These are phyloP conservation scores for Primulina eburnea DNA, from an alignment of 257 asterid genomes.

Conservation along the genomic window DNA sequence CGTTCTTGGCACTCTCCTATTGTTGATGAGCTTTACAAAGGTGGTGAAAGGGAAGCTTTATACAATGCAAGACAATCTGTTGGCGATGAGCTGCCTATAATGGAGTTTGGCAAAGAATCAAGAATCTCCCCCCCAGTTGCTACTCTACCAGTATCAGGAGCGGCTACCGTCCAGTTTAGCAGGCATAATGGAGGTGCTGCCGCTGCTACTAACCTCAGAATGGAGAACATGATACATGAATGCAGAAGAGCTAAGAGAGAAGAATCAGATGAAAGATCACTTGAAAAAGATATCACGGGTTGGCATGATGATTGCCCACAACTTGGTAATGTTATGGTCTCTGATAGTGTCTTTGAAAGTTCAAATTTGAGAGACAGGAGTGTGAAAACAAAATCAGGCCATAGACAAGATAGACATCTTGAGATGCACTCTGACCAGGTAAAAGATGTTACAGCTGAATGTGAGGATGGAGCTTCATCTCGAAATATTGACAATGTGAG, in stretches of 20 bases:
- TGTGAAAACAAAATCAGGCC: constrained; percentile 30
- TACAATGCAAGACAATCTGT: constrained; percentile 52
- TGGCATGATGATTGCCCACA: constrained; percentile 28
- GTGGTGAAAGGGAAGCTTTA: constrained; percentile 39
- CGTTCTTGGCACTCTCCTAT: constrained; percentile 67
- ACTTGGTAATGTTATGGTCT: constrained; percentile 31
- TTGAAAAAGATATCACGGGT: constrained; percentile 31
- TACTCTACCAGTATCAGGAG: constrained; percentile 27
- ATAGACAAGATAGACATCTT: constrained; percentile 37
- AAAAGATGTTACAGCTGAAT: constrained; percentile 46
- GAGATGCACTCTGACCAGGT: constrained; percentile 65
- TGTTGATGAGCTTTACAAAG: constrained; percentile 38
- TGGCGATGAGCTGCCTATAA: constrained; percentile 38
- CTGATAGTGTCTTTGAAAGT: constrained; percentile 36
- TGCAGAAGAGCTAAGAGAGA: constrained; percentile 42
- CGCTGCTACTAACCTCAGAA: constrained; percentile 31
- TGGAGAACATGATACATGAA: constrained; percentile 42
- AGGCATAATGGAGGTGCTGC: constrained; percentile 34
- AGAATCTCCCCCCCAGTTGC: constrained; percentile 43
- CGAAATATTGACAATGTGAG: constrained; percentile 36
- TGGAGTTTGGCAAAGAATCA: constrained; percentile 33
- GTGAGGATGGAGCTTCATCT: constrained; percentile 63
- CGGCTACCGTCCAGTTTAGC: constrained; percentile 27
- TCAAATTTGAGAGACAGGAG: constrained; percentile 41
- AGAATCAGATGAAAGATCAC: constrained; percentile 42